Conservation (phyloP, 768 basidiomycete genomes). For the Leccinum rimulosum region DNA sequence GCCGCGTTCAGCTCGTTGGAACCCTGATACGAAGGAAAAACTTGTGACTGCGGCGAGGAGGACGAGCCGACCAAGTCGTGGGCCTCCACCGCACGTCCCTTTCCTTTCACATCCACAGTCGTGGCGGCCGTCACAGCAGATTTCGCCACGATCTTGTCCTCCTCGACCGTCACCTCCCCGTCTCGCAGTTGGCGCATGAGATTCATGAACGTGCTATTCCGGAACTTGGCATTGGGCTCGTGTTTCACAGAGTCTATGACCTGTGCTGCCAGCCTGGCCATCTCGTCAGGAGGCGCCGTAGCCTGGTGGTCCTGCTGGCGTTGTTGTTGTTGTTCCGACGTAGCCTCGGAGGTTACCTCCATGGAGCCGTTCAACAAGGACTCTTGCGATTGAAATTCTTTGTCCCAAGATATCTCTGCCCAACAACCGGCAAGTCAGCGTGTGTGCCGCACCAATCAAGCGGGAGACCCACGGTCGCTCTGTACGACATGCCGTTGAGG, state of each 20-base stretch:
- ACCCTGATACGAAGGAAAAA: slow-evolving; percentile 18
- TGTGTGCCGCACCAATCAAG: neutral
- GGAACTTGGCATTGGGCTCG: slow-evolving; percentile 81
- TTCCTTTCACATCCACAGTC: slow-evolving; percentile 55
- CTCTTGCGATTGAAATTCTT: slow-evolving; percentile 61
- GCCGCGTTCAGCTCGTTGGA: slow-evolving; percentile 17
- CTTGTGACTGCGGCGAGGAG: slow-evolving; percentile 9
- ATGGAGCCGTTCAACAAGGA: slow-evolving; percentile 31
- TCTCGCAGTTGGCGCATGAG: slow-evolving; percentile 86
- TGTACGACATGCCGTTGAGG: slow-evolving; percentile 29
- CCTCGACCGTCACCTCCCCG: slow-evolving; percentile 72
- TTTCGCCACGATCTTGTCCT: slow-evolving; percentile 70
- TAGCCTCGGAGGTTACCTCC: slow-evolving; percentile 2
- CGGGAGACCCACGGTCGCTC: slow-evolving; percentile 42
- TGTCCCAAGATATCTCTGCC: slow-evolving; percentile 50
- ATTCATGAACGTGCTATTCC: slow-evolving; percentile 78
- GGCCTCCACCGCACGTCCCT: slow-evolving; percentile 47
- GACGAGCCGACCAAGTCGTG: slow-evolving; percentile 3
- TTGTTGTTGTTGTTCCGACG: slow-evolving; percentile 13
- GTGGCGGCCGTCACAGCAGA: slow-evolving; percentile 21
- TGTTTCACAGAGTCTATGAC: slow-evolving; percentile 73
- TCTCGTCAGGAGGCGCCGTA: slow-evolving; percentile 50
- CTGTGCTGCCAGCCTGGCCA: slow-evolving; percentile 76
- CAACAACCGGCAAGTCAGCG: neutral
- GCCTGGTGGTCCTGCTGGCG: slow-evolving; percentile 21